phyloP scores from a whole-genome alignment of 1,139 yeast genomes.

The Yamadazyma oceani region DNA sequence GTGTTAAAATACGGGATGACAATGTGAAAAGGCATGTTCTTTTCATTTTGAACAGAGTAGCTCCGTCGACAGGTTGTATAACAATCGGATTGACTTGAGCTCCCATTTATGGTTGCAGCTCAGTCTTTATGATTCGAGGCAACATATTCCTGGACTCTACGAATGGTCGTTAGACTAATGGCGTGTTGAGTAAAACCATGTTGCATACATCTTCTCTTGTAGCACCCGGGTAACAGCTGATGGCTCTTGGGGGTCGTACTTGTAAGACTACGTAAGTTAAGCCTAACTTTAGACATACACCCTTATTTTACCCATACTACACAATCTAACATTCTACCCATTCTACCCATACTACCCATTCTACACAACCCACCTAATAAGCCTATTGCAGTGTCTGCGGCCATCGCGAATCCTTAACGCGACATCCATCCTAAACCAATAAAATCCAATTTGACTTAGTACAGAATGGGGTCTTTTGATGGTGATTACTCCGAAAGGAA shows the following conservation, averaged over 20 bases:
- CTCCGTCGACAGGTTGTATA: slow-evolving; percentile 88
- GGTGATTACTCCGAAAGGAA: not conserved
- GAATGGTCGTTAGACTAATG: slow-evolving; percentile 71
- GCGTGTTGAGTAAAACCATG: slow-evolving; percentile 92
- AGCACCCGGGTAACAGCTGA: too few relatives aligned
- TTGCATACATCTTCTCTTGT: slow-evolving; percentile 56
- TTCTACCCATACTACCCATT: too few relatives aligned
- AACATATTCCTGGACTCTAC: slow-evolving; percentile 94
- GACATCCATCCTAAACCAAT: too few relatives aligned
- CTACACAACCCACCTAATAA: too few relatives aligned
- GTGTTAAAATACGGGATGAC: not conserved
- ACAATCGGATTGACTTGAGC: slow-evolving; percentile 66
- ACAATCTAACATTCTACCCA: too few relatives aligned
- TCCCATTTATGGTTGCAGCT: slow-evolving; percentile 57
- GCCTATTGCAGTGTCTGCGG: too few relatives aligned
- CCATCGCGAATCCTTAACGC: too few relatives aligned
- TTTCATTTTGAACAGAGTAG: slow-evolving; percentile 64
- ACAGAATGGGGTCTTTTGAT: not conserved
- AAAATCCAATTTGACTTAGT: too few relatives aligned
- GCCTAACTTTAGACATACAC: too few relatives aligned
- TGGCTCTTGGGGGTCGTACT: too few relatives aligned
- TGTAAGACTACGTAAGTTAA: too few relatives aligned
- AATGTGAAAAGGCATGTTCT: slow-evolving; percentile 17
- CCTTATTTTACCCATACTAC: too few relatives aligned
- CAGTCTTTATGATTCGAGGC: slow-evolving; percentile 55